Base-by-base conservation (phyloP, 371 early-diverging fungal genomes). In the Rhizopus stolonifer region DNA sequence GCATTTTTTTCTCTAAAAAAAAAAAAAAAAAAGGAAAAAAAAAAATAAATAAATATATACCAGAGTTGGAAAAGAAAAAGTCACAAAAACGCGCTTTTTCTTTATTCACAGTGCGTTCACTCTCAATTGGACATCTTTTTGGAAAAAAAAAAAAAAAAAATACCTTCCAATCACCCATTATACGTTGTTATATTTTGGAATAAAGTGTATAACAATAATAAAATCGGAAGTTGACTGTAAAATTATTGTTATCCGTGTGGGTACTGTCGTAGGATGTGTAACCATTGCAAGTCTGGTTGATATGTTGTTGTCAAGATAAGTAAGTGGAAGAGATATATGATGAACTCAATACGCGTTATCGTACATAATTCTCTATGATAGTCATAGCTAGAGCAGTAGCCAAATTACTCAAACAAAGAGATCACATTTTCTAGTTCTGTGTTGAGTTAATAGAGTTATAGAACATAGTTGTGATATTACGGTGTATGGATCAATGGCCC, bases 341-440 rank as follows among this genome's bases (percentile, higher is more conserved):
- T 17, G 39, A 47, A 26, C 54, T 66, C 32, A 66, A 70, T 22
- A 71, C 72, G 3, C 68, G 68, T 38, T 71, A 65, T 62, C 47
- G 65, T 19, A 68, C 68, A 17, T 62, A 60, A 18, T 67, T 64
- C 14, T 71, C 67, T 46, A 62, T 71, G 72, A 60, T 56, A 7
- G 72, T 62, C 13, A 68, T 71, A n/a, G 61, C 72, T 34, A 64
- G 68, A 7, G 65, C 67, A 11, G 72, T 71, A 17, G 61, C 72
- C 19, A 65, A 65, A 24, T 46, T 71, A 3, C 72, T 68, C 17
- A 58, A 48, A 9, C 56, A 59, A 1, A 54, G 56, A 22, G 55
- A 56, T 13, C n/a, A n/a, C n/a, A n/a, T 63, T 60, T 4, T 54
- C 49, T 21, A 19, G 58, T 2, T 60, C 64, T 15, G n/a, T n/a